Evolutionary conservation across 148 eudicot genomes (phyloP).

Genomic region (Tetragonia tetragonoides): DNA sequence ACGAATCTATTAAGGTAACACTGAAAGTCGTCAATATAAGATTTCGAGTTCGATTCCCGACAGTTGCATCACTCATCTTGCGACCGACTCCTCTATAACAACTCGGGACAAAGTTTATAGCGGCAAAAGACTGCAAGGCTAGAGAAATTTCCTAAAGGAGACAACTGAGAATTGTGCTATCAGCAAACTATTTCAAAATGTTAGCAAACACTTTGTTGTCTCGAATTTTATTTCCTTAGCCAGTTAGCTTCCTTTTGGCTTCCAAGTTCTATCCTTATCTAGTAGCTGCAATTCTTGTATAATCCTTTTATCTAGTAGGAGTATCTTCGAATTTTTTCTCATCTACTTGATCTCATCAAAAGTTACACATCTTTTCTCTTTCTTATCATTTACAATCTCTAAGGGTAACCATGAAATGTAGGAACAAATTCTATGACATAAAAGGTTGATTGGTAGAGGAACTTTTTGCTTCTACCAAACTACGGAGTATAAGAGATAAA

Average conservation of each 20-base stretch:
- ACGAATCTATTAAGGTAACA: no score
- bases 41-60: no score
- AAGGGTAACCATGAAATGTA: slow-evolving; percentile 5
- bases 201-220: slow-evolving; percentile 14
- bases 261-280: slow-evolving; percentile 11
- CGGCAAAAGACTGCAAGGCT: neutral
- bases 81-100: no score
- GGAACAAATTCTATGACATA: slow-evolving; percentile 13
- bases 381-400: neutral
- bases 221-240: slow-evolving; percentile 18
- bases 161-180: neutral
- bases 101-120: no score
- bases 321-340: slow-evolving; percentile 5
- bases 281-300: no score
- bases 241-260: slow-evolving; percentile 16
- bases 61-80: no score
- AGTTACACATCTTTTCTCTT: neutral
- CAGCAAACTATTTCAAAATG: neutral
- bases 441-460: neutral
- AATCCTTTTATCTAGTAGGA: no score
- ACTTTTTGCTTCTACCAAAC: neutral
- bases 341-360: slow-evolving; percentile 6
- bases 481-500: no score
- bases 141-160: slow-evolving; percentile 3
- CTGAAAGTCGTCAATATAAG: no score